Evolutionary conservation across 352 stramenopile species (phyloP).

Genomic region (Phytophthora lateralis): DNA sequence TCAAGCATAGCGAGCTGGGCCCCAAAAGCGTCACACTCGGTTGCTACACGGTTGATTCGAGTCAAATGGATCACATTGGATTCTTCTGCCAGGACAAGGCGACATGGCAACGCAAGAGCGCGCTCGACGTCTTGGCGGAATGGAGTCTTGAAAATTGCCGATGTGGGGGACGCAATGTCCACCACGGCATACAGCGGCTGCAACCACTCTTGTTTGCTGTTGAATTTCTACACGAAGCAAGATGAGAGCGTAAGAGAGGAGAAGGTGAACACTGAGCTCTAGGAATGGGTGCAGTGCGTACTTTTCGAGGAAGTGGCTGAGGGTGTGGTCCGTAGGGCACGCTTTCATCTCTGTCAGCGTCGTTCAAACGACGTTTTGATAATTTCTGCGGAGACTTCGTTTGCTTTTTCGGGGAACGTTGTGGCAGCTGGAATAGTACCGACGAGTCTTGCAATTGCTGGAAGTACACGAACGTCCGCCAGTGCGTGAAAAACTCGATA

Average conservation of each 20-base stretch:
- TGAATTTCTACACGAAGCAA: conserved; percentile 41
- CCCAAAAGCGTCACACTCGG: not conserved
- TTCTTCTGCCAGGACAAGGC: conserved; percentile 45
- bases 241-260: conserved; percentile 3
- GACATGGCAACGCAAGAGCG: conserved; percentile 11
- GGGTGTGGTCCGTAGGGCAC: conserved; percentile 21
- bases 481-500: conserved; percentile 52
- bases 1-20: conserved; percentile 2
- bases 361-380: conserved; percentile 4
- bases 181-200: conserved; percentile 51
- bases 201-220: conserved; percentile 52
- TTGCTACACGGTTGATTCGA: conserved; percentile 1
- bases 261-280: not conserved
- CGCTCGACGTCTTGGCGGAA: conserved; percentile 31
- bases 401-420: conserved; percentile 14
- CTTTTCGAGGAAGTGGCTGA: conserved; percentile 29
- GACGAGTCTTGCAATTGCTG: conserved; percentile 55
- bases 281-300: conserved; percentile 1
- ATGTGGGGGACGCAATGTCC: conserved; percentile 31
- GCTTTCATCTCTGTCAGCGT: conserved; percentile 6
- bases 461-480: conserved; percentile 54
- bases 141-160: conserved; percentile 37
- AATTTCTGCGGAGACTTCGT: conserved; percentile 6
- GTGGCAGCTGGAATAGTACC: conserved; percentile 33
- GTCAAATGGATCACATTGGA: conserved; percentile 49